A percentile compares a stretch with the other conserved stretches of the same genome.
Conservation (phyloP, 139 green algal genomes). For the Chlamydomonas sp. region DNA sequence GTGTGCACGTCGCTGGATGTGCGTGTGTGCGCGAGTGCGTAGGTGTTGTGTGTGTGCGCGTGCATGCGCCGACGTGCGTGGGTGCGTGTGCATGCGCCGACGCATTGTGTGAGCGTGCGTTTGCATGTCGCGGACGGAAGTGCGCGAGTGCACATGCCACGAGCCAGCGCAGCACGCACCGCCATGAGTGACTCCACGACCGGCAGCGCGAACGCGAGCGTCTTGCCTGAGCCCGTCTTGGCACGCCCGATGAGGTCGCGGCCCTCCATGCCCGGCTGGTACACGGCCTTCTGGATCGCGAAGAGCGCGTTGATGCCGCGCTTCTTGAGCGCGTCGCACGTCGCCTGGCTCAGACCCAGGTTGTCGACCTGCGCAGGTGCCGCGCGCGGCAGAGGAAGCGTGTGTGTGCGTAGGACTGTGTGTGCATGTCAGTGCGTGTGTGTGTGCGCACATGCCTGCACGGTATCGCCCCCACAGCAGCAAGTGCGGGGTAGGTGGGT, state of each 20-base stretch:
- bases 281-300: slow-evolving; percentile 65
- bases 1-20: no score
- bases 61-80: no score
- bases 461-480: neutral
- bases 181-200: slow-evolving; percentile 85
- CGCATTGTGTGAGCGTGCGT: no score
- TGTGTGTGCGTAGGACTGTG: neutral
- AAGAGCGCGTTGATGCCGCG: slow-evolving; percentile 72
- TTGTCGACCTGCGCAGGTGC: slow-evolving; percentile 48
- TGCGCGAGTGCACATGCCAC: no score
- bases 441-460: neutral
- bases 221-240: slow-evolving; percentile 95
- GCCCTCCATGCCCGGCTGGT: slow-evolving; percentile 54
- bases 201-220: slow-evolving; percentile 94
- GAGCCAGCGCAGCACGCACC: no score
- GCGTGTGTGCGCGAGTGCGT: no score
- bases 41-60: no score
- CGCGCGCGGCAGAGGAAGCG: neutral
- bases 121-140: no score
- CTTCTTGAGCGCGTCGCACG: slow-evolving; percentile 55
- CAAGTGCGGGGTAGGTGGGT: neutral
- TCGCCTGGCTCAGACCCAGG: slow-evolving; percentile 58
- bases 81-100: no score
- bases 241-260: slow-evolving; percentile 88
- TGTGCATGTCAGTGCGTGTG: neutral